Conservation (phyloP, 2,329 filamentous ascomycete genomes). For the Xylaria hypoxylon region DNA sequence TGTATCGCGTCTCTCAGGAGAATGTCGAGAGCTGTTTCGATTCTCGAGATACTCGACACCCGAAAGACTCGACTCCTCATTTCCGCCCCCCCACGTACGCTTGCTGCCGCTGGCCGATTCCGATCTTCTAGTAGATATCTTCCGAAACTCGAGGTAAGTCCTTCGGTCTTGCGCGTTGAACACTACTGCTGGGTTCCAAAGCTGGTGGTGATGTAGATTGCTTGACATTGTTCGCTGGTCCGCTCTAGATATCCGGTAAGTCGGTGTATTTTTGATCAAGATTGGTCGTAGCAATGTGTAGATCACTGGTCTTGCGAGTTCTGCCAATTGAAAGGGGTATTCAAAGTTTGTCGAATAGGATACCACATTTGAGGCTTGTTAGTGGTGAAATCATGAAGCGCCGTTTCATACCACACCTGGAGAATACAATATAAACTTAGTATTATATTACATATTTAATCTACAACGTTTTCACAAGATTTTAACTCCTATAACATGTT, state of each 20-base stretch:
- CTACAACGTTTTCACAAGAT: too few relatives aligned
- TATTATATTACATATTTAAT: too few relatives aligned
- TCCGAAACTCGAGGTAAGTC: background rate
- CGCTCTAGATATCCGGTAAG: background rate
- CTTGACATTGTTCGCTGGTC: background rate
- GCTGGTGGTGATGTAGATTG: too few relatives aligned
- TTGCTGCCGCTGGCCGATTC: background rate
- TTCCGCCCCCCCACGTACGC: background rate
- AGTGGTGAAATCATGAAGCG: too few relatives aligned
- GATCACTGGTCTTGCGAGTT: background rate
- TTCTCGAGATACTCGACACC: background rate
- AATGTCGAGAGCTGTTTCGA: background rate
- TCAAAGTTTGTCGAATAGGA: too few relatives aligned
- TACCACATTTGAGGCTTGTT: too few relatives aligned
- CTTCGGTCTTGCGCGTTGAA: background rate
- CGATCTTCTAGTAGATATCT: background rate
- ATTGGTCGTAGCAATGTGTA: background rate
- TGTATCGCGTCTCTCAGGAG: too few relatives aligned
- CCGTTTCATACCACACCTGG: too few relatives aligned
- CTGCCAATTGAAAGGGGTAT: too few relatives aligned
- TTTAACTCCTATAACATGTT: too few relatives aligned
- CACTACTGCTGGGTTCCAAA: background rate
- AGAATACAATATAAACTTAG: too few relatives aligned
- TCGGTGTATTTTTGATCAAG: background rate
- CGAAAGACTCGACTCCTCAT: background rate